These are phyloP conservation scores for Fraxinus ornus DNA, from an alignment of 305 asterid genomes.

Conservation along the genomic window DNA sequence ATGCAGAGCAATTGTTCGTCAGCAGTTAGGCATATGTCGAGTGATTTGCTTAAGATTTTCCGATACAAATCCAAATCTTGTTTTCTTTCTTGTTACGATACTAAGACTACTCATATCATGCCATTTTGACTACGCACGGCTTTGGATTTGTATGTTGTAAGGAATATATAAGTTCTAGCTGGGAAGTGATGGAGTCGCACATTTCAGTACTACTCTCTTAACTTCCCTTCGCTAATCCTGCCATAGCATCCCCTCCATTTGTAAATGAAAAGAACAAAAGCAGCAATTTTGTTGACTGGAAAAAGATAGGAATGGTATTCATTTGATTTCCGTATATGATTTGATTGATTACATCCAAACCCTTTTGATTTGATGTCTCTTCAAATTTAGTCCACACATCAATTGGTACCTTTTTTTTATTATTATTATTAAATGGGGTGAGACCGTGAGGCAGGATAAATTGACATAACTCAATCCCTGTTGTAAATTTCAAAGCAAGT, in stretches of 20 bases:
- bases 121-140: slow-evolving; percentile 53
- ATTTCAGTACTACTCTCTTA: no score
- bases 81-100: slow-evolving; percentile 60
- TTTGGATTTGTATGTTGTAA: no score
- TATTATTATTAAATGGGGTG: no score
- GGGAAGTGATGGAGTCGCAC: slow-evolving; percentile 12
- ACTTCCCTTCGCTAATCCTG: no score
- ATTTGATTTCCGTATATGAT: slow-evolving; percentile 6
- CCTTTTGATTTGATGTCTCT: slow-evolving; percentile 21
- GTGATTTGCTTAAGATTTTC: slow-evolving; percentile 65
- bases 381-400: not conserved
- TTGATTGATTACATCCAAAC: not conserved
- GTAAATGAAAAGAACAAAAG: slow-evolving; percentile 28
- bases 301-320: slow-evolving; percentile 4
- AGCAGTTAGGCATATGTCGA: slow-evolving; percentile 68
- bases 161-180: no score
- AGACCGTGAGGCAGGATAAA: not conserved
- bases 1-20: slow-evolving; percentile 73
- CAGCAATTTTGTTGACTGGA: slow-evolving; percentile 43
- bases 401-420: no score
- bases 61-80: slow-evolving; percentile 43
- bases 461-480: not conserved
- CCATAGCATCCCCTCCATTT: not conserved
- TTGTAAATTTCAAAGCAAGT: not conserved
- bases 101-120: slow-evolving; percentile 80